Percentiles rank a stretch among this genome's conserved stretches.
Conservation (phyloP, 2,329 filamentous ascomycete species). For the Microsporum canis region DNA sequence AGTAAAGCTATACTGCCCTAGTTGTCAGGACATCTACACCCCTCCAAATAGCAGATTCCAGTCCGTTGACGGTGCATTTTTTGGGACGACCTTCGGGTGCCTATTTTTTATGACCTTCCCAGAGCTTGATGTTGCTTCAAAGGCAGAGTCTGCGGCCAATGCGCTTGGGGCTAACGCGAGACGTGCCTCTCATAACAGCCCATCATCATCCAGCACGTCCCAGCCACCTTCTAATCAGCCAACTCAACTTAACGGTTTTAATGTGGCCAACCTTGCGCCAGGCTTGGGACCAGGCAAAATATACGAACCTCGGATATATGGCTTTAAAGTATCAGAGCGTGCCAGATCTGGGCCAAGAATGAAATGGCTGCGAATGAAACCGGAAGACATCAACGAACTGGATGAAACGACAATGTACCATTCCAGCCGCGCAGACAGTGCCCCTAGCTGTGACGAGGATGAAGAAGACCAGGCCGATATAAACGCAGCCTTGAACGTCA, state of each 20-base stretch:
- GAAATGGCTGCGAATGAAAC: slow-evolving; percentile 88
- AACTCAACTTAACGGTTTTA: slow-evolving; percentile 66
- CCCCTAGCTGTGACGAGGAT: slow-evolving; percentile 18
- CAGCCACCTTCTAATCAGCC: slow-evolving; percentile 39
- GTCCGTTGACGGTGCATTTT: slow-evolving; percentile 94
- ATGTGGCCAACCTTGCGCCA: slow-evolving; percentile 75
- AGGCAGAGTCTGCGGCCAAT: slow-evolving; percentile 42
- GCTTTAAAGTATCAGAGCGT: slow-evolving; percentile 85
- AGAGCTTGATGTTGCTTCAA: slow-evolving; percentile 69
- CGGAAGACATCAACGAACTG: slow-evolving; percentile 65
- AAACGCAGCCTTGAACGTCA: slow-evolving; percentile 27
- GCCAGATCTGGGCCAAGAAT: slow-evolving; percentile 85
- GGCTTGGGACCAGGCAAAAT: slow-evolving; percentile 71
- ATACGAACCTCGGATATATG: slow-evolving; percentile 93
- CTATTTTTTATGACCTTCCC: slow-evolving; percentile 98
- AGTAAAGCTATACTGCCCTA: slow-evolving; percentile 95
- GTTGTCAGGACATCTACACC: slow-evolving; percentile 92
- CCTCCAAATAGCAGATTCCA: slow-evolving; percentile 96
- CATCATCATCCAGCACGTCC: slow-evolving; percentile 16
- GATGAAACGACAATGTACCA: slow-evolving; percentile 52
- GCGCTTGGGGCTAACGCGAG: slow-evolving; percentile 17
- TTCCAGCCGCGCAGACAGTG: slow-evolving; percentile 20
- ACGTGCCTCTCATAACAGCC: slow-evolving; percentile 17
- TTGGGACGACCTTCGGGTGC: slow-evolving; percentile 91
- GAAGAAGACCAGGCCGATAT: slow-evolving; percentile 27